Evolutionary conservation across 225 moss, liverwort and hornwort species (phyloP).

Genomic region (Pleurozium schreberi): DNA sequence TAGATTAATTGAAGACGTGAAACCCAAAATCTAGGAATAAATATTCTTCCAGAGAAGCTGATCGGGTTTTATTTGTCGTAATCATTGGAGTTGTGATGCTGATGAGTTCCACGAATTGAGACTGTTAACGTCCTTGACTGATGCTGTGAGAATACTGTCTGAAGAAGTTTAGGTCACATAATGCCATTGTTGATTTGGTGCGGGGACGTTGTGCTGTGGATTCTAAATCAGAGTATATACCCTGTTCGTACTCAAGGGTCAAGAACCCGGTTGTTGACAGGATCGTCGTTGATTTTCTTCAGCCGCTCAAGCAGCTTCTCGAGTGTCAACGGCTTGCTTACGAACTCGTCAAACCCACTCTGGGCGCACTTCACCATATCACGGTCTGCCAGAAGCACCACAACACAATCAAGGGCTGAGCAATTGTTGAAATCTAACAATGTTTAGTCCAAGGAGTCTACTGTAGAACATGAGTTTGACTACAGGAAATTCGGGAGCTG

Average conservation of each 20-base stretch:
- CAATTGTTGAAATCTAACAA: neutral
- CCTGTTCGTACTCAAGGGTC: neutral
- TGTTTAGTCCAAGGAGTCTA: neutral
- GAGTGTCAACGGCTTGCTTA: constrained; percentile 51
- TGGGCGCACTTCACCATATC: constrained; percentile 68
- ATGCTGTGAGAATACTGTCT: neutral
- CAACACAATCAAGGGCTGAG: neutral
- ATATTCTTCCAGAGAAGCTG: neutral
- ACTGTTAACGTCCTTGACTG: neutral
- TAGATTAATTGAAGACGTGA: neutral
- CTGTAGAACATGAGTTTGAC: neutral
- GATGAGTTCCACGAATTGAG: neutral
- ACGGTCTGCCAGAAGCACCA: constrained; percentile 19
- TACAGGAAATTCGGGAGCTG: neutral
- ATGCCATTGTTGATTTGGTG: neutral
- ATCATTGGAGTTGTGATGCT: neutral
- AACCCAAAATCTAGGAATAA: neutral
- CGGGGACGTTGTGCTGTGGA: neutral
- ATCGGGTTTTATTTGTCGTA: neutral
- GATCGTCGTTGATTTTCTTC: constrained; percentile 8
- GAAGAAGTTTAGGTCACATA: neutral
- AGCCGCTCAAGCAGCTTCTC: constrained; percentile 45
- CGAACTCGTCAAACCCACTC: constrained; percentile 60
- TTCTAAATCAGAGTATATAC: neutral
- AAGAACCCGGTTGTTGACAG: constrained; percentile 3